Percentiles rank a stretch among this genome's conserved stretches.
These are phyloP conservation scores for Wallacemonas sp. DNA, from an alignment of 208 protist species.

Conservation along the genomic window DNA sequence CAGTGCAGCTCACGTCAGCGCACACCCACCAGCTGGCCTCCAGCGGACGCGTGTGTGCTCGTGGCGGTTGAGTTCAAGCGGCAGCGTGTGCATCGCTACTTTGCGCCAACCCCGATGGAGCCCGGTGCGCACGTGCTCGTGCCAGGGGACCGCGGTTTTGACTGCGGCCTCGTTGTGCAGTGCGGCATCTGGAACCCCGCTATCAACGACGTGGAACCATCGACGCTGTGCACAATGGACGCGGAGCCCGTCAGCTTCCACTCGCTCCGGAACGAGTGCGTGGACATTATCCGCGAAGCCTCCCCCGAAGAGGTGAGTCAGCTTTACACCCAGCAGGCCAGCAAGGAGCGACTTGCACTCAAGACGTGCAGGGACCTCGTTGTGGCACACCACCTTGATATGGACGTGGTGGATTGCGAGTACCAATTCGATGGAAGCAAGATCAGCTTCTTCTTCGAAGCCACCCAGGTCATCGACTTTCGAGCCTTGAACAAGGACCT, in stretches of 20 bases:
- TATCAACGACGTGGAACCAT: conserved; percentile 7
- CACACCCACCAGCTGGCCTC: conserved; percentile 23
- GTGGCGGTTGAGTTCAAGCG: conserved; percentile 84
- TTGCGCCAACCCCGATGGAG: conserved; percentile 20
- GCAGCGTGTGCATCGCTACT: conserved; percentile 51
- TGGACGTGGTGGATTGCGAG: conserved; percentile 86
- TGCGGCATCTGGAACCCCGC: conserved; percentile 47
- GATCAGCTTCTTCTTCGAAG: conserved; percentile 88
- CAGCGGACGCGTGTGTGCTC: conserved; percentile 44
- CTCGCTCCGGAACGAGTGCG: conserved; percentile 25
- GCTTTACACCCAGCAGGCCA: conserved; percentile 53
- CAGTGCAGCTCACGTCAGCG: neutral
- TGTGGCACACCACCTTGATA: conserved; percentile 41
- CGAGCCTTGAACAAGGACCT: conserved; percentile 75
- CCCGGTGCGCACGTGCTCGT: conserved; percentile 76
- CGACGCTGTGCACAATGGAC: conserved; percentile 22
- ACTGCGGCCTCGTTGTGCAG: conserved; percentile 77
- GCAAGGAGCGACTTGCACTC: conserved; percentile 70
- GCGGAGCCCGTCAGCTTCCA: conserved; percentile 21
- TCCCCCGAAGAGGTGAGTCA: conserved; percentile 62
- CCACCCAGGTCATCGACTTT: conserved; percentile 70
- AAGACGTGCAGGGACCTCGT: conserved; percentile 65
- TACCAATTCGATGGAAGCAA: conserved; percentile 91
- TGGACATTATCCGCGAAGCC: conserved; percentile 60
- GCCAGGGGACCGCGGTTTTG: conserved; percentile 76